Conservation (phyloP, 1,284 basidiomycete species). For the Ceratobasidium sp. region DNA sequence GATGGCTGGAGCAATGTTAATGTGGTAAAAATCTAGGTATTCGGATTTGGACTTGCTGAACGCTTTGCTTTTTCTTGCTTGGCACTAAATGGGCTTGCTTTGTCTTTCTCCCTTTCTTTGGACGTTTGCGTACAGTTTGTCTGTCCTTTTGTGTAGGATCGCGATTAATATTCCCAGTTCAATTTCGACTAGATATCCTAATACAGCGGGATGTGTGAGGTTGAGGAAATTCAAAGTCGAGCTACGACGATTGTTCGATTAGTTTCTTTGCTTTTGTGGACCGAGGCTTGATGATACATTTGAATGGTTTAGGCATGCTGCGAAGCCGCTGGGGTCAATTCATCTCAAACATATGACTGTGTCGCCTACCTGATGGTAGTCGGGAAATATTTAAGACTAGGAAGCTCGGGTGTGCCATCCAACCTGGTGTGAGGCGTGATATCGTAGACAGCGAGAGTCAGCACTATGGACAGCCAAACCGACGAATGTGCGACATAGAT, state of each 20-base stretch:
- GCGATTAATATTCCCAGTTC: constrained; percentile 2
- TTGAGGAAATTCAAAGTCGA: too few species aligned
- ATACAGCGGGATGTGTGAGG: too few species aligned
- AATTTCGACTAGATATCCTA: too few species aligned
- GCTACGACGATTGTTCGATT: neutral
- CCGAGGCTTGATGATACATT: constrained; percentile 19
- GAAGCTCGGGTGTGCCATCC: constrained; percentile 5
- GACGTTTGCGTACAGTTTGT: neutral
- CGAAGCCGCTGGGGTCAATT: neutral
- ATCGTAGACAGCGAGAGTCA: constrained; percentile 21
- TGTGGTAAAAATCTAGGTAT: constrained; percentile 4
- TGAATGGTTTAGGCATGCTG: constrained; percentile 12
- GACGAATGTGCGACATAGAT: constrained; percentile 14
- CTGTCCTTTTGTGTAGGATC: neutral
- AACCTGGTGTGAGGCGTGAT: neutral
- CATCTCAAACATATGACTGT: too few species aligned
- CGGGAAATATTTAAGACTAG: neutral
- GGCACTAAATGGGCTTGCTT: neutral
- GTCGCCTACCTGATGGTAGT: neutral
- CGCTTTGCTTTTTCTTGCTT: neutral
- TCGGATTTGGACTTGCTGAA: neutral
- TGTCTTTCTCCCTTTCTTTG: neutral
- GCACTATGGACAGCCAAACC: constrained; percentile 10
- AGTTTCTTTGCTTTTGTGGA: constrained; percentile 1
- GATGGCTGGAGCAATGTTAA: neutral